Evolutionary conservation across 805 yeast genomes (phyloP).

Genomic region (Yamadazyma philogaea): DNA sequence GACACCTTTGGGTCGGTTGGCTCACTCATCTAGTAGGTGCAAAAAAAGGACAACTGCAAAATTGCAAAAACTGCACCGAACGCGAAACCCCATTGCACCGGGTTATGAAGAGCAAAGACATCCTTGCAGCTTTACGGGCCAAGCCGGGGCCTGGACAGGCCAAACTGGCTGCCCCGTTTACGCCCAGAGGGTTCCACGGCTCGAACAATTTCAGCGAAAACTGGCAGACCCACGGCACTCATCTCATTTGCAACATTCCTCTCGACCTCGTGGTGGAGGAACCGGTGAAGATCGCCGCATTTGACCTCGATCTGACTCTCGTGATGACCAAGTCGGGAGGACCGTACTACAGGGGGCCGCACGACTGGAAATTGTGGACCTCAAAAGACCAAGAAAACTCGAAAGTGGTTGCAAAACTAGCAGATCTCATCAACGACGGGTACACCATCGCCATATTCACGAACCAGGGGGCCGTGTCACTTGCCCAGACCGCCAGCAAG

Average conservation of each 20-base stretch:
- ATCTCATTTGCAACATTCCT: conserved; percentile 33
- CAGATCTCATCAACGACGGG: conserved; percentile 19
- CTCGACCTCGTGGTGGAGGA: not conserved
- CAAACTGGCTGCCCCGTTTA: not conserved
- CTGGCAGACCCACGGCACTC: conserved; percentile 35
- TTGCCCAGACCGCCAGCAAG: conserved; percentile 33
- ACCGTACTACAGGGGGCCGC: conserved; percentile 53
- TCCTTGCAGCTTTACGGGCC: not conserved
- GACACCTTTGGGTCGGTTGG: conserved; percentile 4
- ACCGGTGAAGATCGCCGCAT: conserved; percentile 54
- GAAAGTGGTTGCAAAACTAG: conserved; percentile 22
- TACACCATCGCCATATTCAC: conserved; percentile 68
- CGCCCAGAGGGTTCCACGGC: not conserved
- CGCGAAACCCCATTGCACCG: not conserved
- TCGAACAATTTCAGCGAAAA: conserved; percentile 2
- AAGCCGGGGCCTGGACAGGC: not conserved
- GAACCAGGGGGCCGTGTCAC: conserved; percentile 71
- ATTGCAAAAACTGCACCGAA: not conserved
- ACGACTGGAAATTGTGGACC: conserved; percentile 68
- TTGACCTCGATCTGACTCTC: conserved; percentile 84
- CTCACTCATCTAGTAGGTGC: not conserved
- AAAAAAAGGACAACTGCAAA: not conserved
- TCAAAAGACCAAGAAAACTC: conserved; percentile 8
- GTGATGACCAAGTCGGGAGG: conserved; percentile 61
- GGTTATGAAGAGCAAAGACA: conserved; percentile 1